Percentiles rank a stretch among this genome's conserved stretches.
phyloP scores from a whole-genome alignment of 2,329 filamentous ascomycete genomes.

The Cladorrhinum sp. region DNA sequence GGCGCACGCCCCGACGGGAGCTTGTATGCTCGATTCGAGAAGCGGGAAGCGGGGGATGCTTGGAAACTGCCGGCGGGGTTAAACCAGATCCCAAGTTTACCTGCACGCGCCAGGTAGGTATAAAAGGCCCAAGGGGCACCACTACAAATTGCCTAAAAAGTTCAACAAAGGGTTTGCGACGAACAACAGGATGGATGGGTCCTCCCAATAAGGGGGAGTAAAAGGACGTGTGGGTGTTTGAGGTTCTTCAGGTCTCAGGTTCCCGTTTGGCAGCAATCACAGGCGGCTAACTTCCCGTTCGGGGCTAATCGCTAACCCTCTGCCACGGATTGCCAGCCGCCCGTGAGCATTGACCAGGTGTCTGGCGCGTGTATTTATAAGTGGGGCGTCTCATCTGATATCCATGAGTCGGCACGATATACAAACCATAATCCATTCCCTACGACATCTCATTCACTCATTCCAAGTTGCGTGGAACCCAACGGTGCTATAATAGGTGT shows the following conservation, averaged over 20 bases:
- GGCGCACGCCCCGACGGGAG: not conserved
- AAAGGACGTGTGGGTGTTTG: not conserved
- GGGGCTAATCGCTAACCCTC: not conserved
- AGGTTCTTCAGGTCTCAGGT: constrained; percentile 5
- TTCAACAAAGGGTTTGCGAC: not conserved
- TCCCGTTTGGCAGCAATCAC: constrained; percentile 19
- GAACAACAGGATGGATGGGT: not conserved
- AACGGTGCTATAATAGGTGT: too few relatives aligned
- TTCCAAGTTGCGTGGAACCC: too few relatives aligned
- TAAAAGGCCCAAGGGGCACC: not conserved
- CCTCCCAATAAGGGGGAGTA: not conserved
- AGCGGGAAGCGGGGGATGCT: constrained; percentile 4
- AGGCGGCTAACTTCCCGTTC: constrained; percentile 1
- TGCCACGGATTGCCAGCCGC: constrained; percentile 1
- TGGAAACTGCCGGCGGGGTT: constrained; percentile 4
- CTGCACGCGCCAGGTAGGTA: not conserved
- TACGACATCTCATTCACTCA: too few relatives aligned
- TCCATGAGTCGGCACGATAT: too few relatives aligned
- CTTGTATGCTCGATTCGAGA: constrained; percentile 6
- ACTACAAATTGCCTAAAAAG: not conserved
- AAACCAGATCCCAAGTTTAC: too few relatives aligned
- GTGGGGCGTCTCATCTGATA: not conserved
- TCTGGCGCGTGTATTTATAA: not conserved
- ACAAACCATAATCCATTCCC: too few relatives aligned
- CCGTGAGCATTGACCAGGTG: constrained; percentile 14